A percentile compares a stretch with the other conserved stretches of the same genome.
These are phyloP conservation scores for Trichoderma hamatum DNA, from an alignment of 2,329 filamentous ascomycete genomes.

Conservation along the genomic window DNA sequence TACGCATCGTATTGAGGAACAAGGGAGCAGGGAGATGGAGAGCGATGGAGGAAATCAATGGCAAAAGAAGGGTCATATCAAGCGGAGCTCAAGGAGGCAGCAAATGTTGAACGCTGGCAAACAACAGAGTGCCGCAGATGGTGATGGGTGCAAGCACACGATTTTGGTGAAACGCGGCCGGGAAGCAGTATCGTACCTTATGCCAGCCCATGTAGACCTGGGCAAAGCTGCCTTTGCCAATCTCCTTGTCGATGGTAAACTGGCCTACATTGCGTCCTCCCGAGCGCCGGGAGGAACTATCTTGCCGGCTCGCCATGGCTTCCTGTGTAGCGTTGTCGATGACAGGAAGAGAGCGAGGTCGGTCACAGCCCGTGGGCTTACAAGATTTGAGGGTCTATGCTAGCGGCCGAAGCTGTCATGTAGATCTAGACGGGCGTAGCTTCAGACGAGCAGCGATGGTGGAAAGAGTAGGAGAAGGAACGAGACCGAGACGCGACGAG, in stretches of 20 bases:
- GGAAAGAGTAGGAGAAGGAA: not conserved
- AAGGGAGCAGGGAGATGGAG: not conserved
- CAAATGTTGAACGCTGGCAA: not conserved
- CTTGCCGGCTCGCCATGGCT: constrained; percentile 47
- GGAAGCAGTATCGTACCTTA: constrained; percentile 57
- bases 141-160: not conserved
- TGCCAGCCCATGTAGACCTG: constrained; percentile 88
- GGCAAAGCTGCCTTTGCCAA: constrained; percentile 96
- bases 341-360: constrained; percentile 41
- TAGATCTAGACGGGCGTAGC: constrained; percentile 36
- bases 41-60: not conserved
- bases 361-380: constrained; percentile 43
- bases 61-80: not conserved
- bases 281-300: constrained; percentile 42
- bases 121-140: not conserved
- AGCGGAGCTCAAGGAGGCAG: not conserved
- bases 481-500: constrained; percentile 11
- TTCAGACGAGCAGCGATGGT: constrained; percentile 12
- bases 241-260: constrained; percentile 83
- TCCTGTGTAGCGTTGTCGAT: constrained; percentile 39
- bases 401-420: constrained; percentile 45
- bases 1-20: not conserved
- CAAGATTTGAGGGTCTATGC: constrained; percentile 42
- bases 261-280: constrained; percentile 61
- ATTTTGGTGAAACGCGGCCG: constrained; percentile 8